Base-by-base conservation (phyloP, 2,329 filamentous ascomycete species). In the Plectosphaerella cucumerina region DNA sequence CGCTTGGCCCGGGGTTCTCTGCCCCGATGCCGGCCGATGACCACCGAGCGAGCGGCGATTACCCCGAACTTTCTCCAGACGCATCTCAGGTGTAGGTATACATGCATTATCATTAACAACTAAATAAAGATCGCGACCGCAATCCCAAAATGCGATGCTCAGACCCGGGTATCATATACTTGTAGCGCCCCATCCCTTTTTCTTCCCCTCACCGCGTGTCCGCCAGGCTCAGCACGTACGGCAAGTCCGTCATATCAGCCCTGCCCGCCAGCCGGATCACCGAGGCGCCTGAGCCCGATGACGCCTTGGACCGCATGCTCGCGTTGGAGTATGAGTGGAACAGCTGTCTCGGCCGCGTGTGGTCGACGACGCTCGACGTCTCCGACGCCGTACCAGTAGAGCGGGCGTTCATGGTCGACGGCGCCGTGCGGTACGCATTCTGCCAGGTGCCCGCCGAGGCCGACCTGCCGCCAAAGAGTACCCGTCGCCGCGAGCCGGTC, bases 371-470 rank as follows among this genome's bases (percentile, higher is more conserved):
- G 53, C 69, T 74, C 9, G 62, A 65, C 47, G 60, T 67, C 23
- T 66, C 66, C 18, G 72, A 71, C 17, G 70, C 46, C n/a, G 60
- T 50, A 6, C 58, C 68, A n/a, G 67, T 65, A 15, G 59, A 63
- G 11, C 66, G 70, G 52, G 75, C 78, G 43, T 69, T 70, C 6
- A 77, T 71, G 22, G 78, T 81, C n/a, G 76, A 79, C 1, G 78
- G 78, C 15, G 78, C 78, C 6, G 78, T 81, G 48, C 72, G 68
- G 56, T 75, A 81, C 20, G 72, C 65, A 42, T 42, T 20, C 4
- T 65, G 68, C 68, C 73, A 70, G 8, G 71, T 73, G 22, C 67
- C 68, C 6, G 68, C 67, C 6, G 75, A 78, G 15, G 72, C 69
- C 35, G 69, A 69, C 23, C 73, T 70, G 48, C 59, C 62, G 1